Percentiles rank a stretch among this genome's conserved stretches.
phyloP scores from a whole-genome alignment of 805 yeast genomes.

The Zygoascus ofunaensis region DNA sequence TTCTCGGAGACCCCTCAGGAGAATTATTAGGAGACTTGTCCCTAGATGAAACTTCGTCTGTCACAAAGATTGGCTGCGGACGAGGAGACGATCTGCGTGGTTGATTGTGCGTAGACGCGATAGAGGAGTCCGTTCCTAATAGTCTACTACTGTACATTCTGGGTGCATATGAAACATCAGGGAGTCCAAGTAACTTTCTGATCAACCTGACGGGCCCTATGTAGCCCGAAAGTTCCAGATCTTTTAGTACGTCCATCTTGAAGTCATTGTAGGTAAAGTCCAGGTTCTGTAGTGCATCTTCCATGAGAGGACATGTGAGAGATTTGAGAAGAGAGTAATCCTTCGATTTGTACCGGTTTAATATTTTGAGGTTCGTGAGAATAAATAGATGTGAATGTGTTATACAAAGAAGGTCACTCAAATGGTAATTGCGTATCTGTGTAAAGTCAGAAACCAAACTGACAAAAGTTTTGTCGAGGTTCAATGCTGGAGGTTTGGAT shows the following conservation, averaged over 20 bases:
- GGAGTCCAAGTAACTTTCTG: neutral
- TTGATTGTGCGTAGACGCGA: too few relatives aligned
- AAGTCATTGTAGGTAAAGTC: conserved; percentile 8
- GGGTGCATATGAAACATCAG: too few relatives aligned
- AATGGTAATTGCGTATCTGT: neutral
- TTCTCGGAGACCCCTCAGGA: too few relatives aligned
- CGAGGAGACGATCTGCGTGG: too few relatives aligned
- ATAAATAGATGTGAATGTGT: conserved; percentile 1
- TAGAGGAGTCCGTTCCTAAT: too few relatives aligned
- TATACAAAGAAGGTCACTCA: neutral
- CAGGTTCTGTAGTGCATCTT: neutral
- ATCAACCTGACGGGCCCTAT: neutral
- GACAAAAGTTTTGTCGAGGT: neutral
- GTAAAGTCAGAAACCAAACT: neutral
- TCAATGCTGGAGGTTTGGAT: neutral
- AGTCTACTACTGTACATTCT: too few relatives aligned
- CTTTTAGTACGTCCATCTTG: conserved; percentile 1
- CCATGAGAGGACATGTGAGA: conserved; percentile 2
- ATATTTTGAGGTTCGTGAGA: neutral
- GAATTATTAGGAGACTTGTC: too few relatives aligned
- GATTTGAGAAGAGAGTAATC: neutral
- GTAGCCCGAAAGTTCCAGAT: conserved; percentile 6
- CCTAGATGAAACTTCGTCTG: too few relatives aligned
- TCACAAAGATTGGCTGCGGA: too few relatives aligned
- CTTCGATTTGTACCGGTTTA: neutral